Percentiles rank a stretch among this genome's conserved stretches.
Evolutionary conservation across 2,329 filamentous ascomycete species (phyloP).

Genomic region (Aspergillus flavus): DNA sequence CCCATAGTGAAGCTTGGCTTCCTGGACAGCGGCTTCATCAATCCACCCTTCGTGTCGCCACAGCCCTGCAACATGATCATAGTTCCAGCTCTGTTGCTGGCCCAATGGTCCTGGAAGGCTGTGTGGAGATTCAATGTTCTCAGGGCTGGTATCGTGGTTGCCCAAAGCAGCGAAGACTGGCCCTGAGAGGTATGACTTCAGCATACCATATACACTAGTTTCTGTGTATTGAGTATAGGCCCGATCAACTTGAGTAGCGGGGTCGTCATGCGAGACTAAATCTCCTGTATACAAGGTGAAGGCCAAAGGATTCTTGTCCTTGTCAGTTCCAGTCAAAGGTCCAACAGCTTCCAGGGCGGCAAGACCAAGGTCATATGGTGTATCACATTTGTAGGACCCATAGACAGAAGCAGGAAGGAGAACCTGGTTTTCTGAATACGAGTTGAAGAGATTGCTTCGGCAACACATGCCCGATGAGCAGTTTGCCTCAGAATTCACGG

Average conservation of each 20-base stretch:
- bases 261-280: slow-evolving; percentile 57
- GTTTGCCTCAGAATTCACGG: slow-evolving; percentile 56
- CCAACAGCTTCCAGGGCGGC: slow-evolving; percentile 59
- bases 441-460: slow-evolving; percentile 46
- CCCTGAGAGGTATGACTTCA: slow-evolving; percentile 59
- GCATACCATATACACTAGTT: slow-evolving; percentile 55
- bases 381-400: slow-evolving; percentile 60
- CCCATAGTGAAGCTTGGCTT: slow-evolving; percentile 58
- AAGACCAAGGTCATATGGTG: slow-evolving; percentile 59
- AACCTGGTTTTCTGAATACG: slow-evolving; percentile 36
- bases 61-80: slow-evolving; percentile 56
- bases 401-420: slow-evolving; percentile 55
- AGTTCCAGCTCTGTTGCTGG: slow-evolving; percentile 61
- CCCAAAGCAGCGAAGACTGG: slow-evolving; percentile 61
- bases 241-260: slow-evolving; percentile 54
- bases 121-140: slow-evolving; percentile 57
- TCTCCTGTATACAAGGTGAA: slow-evolving; percentile 62
- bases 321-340: slow-evolving; percentile 58
- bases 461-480: slow-evolving; percentile 57
- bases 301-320: slow-evolving; percentile 49
- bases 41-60: slow-evolving; percentile 63
- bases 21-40: slow-evolving; percentile 43
- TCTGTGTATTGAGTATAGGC: slow-evolving; percentile 59
- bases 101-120: slow-evolving; percentile 56
- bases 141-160: slow-evolving; percentile 60